Conservation (phyloP, 768 basidiomycete genomes). For the Clitopilus passeckerianus region DNA sequence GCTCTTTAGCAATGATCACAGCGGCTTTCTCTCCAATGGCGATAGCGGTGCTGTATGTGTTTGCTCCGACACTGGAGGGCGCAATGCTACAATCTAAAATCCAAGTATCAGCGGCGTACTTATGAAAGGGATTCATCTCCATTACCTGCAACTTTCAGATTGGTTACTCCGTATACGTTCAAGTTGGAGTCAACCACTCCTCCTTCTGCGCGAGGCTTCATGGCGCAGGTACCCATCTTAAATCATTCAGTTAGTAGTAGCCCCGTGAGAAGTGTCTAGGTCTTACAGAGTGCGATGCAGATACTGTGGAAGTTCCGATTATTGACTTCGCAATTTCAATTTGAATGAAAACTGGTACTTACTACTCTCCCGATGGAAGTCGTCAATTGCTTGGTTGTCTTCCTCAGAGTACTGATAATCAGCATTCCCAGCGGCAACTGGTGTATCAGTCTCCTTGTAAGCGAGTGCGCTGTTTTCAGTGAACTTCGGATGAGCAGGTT, state of each 20-base stretch:
- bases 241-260: neutral
- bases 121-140: neutral
- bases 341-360: neutral
- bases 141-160: slow-evolving; percentile 54
- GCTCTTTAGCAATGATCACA: slow-evolving; percentile 52
- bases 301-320: neutral
- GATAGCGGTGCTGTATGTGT: slow-evolving; percentile 37
- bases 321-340: neutral
- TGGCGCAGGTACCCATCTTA: slow-evolving; percentile 19
- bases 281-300: neutral
- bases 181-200: slow-evolving; percentile 62
- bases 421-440: slow-evolving; percentile 57
- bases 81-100: slow-evolving; percentile 33
- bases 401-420: slow-evolving; percentile 63
- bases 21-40: slow-evolving; percentile 62
- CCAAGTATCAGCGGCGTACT: slow-evolving; percentile 11
- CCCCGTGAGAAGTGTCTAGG: neutral
- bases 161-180: slow-evolving; percentile 56
- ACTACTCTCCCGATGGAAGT: slow-evolving; percentile 44
- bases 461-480: slow-evolving; percentile 64
- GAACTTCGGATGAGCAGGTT: slow-evolving; percentile 73
- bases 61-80: slow-evolving; percentile 34
- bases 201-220: slow-evolving; percentile 53
- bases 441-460: slow-evolving; percentile 56
- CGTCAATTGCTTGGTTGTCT: slow-evolving; percentile 69